Percentiles rank a stretch among this genome's conserved stretches.
Evolutionary conservation across 2,329 filamentous ascomycete species (phyloP).

Genomic region (Apiospora koreana): DNA sequence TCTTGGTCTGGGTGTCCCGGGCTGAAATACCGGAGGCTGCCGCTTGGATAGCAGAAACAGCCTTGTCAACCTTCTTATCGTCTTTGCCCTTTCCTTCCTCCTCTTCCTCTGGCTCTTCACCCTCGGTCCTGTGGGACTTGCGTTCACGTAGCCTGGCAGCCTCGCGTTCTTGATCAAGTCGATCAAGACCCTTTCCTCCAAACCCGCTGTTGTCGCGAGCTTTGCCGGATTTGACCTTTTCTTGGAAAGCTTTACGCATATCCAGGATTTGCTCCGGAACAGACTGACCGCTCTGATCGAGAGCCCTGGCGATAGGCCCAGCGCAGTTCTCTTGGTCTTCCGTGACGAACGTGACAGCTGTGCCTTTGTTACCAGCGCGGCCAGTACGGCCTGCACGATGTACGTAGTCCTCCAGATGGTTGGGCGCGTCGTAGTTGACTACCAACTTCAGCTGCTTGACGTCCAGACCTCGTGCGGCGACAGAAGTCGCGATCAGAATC

Average conservation of each 20-base stretch:
- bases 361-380: conserved; percentile 90
- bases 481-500: conserved; percentile 90
- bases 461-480: conserved; percentile 91
- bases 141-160: conserved; percentile 83
- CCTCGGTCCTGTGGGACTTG: conserved; percentile 86
- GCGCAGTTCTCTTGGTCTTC: conserved; percentile 91
- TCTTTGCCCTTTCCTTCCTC: conserved; percentile 70
- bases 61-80: conserved; percentile 70
- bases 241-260: conserved; percentile 73
- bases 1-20: conserved; percentile 47
- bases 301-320: conserved; percentile 82
- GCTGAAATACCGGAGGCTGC: conserved; percentile 59
- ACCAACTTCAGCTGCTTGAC: conserved; percentile 96
- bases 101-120: conserved; percentile 76
- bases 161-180: conserved; percentile 87
- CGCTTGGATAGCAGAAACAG: conserved; percentile 64
- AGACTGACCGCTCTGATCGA: conserved; percentile 87
- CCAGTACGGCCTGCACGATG: conserved; percentile 93
- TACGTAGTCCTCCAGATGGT: conserved; percentile 95
- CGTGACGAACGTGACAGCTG: conserved; percentile 91
- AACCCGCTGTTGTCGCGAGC: conserved; percentile 90
- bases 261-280: conserved; percentile 70
- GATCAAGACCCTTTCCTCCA: conserved; percentile 90
- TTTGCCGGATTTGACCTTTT: conserved; percentile 91
- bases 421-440: conserved; percentile 92